Evolutionary conservation across 2,329 filamentous ascomycete genomes (phyloP), one percentile per base, ranked within the genome.

Genomic region (Exserohilum turcica): DNA sequence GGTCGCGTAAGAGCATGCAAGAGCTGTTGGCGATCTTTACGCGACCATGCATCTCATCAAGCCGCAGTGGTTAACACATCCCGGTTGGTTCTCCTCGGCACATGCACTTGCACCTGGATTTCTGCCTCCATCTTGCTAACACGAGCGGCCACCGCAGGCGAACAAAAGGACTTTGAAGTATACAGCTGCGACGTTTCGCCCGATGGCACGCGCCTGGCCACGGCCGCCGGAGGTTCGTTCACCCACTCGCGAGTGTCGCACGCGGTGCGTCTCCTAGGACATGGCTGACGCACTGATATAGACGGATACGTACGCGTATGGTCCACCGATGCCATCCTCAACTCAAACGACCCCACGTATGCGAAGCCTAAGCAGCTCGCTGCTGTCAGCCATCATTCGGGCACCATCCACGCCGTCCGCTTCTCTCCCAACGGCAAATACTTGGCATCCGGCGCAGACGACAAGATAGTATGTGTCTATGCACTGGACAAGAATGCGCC

Each of bases 401-500:
- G 93, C 64, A 97, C 93, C 15, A 97, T 97, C 59, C 93, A 97
- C 76, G 92, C 93, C 0, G 94, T 99, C 59, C 90, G 95, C 63
- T 99, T 97, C 79, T 97, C 94, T 8, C 89, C 91, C 24, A 97
- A 96, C 71, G 91, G 92, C 52, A 91, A 91, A 72, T 99, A 97
- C 73, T 84, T 99, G 46, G 95, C 95, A 29, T 97, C 93, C 9
- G 94, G 94, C 52, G 95, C 95, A 66, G 94, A 99, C 77, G 94
- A 99, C 79, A 97, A 97, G 81, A 93, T 99, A 71, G 95, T 99
- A 61, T 97, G 94, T 76, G 91, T 99, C 62, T 99, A 99, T 76
- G 88, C 90, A 58, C 84, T 97, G 48, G 92, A 97, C 76, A 85
- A 89, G 52, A 90, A 87, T 69, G 86, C 90, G 19, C 90, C 92